Base-by-base conservation (phyloP, 2,329 filamentous ascomycete genomes). In the Macrophomina phaseolina region DNA sequence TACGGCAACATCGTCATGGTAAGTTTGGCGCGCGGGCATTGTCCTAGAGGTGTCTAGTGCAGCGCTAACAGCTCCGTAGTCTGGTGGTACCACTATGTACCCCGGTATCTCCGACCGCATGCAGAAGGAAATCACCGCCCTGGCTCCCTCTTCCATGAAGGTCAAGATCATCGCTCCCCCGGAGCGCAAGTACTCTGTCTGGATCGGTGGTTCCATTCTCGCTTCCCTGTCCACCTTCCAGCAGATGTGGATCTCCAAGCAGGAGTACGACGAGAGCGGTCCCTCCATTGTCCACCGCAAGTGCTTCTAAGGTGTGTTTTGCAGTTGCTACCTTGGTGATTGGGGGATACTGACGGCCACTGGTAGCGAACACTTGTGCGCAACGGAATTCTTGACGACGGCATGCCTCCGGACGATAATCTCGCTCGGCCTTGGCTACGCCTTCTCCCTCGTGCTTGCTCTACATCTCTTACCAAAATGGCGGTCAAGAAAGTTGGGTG, bases 181-280 rank as follows among this genome's bases (percentile, higher is more conserved):
- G 76, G 95, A 99, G 92, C 93, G 95, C 86, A 99, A 99, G 90
- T 99, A 99, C 93, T 98, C 95, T 72, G 95, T 99, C 89, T 99
- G 95, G 95, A 99, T 99, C 83, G 95, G 95, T 95, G 95, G 95
- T 90, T 99, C 95, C 84, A 99, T 99, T 86, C 87, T 99, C 80
- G 95, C 95, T 77, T 99, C 95, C 73, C 92, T 99, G 79, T 99
- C 95, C 76, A 99, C 95, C 85, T 99, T 99, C 94, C 95, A 99
- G 89, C 95, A 99, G 88, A 99, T 99, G 95, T 99, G 95, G 95
- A 98, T 99, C 90, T 99, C 95, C 79, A 99, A 99, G 93, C 95
- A 99, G 88, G 94, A 98, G 89, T 98, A 98, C 90, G 95, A 99
- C 88, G 95, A 98, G 93, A 95, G 91, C 84, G 94, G 94, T 86